Base-by-base conservation (phyloP, 768 basidiomycete species). In the Hortiboletus flavorubellus region DNA sequence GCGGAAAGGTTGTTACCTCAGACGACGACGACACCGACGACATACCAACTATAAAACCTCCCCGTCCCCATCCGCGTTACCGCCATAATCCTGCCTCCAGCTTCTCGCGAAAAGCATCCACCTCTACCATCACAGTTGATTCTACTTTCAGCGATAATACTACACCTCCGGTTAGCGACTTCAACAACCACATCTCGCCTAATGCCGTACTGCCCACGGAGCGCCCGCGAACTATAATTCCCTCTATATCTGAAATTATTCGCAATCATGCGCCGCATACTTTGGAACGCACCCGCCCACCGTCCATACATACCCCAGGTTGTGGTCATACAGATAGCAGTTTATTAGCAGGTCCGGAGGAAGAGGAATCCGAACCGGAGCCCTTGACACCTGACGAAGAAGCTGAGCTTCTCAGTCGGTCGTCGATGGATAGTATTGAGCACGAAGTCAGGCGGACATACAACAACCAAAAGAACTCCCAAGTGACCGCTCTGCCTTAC, bases 181-280 rank as follows among this genome's bases (percentile, higher is more conserved):
- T 42, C 49, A 44, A 47, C 45, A 54, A 55, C 33, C 52, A 62
- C 40, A 26, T 58, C 0, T 43, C 59, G 8, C 35, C 51, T 26
- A 41, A 48, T 60, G 50, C 46, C 43, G 49, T 64, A 56, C 64
- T 61, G 31, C 71, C 58, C 37, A 48, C 58, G 43, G 65, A 68
- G 46, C 71, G 65, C 31, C 67, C 64, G 65, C 82, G 82, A 68
- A 75, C 74, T 18, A 66, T 86, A 47, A 81, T 85, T 8, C 91
- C 92, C 45, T 89, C 90, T 14, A 94, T 94, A 66, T 88, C 87
- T 39, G 91, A 94, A 53, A 94, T 94, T 56, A 93, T 94, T 56
- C 85, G 87, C 30, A 81, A 81, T 29, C 84, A 93, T 42, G 84
- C 85, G 3, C 88, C 89, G n/a, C 76, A 74, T 21, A 75, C 80